phyloP scores from a whole-genome alignment of 768 basidiomycete species.

The Leccinum obscurum region DNA sequence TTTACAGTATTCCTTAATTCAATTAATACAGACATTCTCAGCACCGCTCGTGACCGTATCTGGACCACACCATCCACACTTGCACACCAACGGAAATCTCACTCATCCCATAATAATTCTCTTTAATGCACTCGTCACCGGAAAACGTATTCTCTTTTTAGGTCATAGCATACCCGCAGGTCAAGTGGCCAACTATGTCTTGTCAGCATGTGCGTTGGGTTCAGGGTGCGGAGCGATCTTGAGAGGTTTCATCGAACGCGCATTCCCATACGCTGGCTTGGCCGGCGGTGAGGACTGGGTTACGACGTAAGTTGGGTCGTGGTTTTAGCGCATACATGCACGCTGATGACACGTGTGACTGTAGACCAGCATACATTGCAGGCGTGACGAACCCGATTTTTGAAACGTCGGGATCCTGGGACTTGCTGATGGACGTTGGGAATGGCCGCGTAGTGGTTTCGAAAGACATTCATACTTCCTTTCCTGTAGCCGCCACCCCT shows the following conservation, averaged over 20 bases:
- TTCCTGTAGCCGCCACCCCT: conserved; percentile 45
- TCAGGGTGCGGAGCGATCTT: conserved; percentile 86
- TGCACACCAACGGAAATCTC: conserved; percentile 86
- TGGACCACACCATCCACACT: conserved; percentile 84
- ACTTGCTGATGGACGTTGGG: conserved; percentile 89
- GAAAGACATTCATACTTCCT: conserved; percentile 72
- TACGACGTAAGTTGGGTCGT: conserved; percentile 59
- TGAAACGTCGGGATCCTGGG: conserved; percentile 85
- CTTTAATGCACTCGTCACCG: conserved; percentile 93
- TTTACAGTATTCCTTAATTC: conserved; percentile 85
- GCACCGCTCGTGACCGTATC: conserved; percentile 55
- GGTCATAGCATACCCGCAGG: conserved; percentile 89
- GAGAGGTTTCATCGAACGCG: conserved; percentile 84
- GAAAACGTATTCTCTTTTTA: conserved; percentile 94
- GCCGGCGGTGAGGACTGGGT: conserved; percentile 89
- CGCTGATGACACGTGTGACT: conserved; percentile 7
- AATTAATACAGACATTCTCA: conserved; percentile 83
- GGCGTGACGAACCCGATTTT: conserved; percentile 98
- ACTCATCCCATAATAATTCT: conserved; percentile 95
- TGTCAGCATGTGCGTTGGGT: conserved; percentile 91
- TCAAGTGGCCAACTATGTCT: conserved; percentile 86
- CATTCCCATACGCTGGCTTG: conserved; percentile 95
- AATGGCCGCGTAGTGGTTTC: conserved; percentile 84
- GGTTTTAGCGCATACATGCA: background rate
- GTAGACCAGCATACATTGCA: conserved; percentile 89